Evolutionary conservation across 805 yeast genomes (phyloP).

Genomic region (Cyberlindnera subsufficiens): DNA sequence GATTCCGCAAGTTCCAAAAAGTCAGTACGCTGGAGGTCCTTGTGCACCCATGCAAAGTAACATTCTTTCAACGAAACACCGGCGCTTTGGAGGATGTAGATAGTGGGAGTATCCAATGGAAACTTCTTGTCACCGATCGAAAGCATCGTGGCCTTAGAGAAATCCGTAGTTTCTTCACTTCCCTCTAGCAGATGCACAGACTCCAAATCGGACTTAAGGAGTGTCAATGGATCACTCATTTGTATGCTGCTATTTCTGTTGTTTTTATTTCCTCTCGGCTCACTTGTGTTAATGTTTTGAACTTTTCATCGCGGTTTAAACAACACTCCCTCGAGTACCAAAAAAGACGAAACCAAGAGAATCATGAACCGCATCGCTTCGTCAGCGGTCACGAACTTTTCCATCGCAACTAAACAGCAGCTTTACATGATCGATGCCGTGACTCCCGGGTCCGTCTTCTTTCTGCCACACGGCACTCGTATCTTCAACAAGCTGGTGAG

Average conservation of each 20-base stretch:
- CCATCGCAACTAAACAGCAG: slow-evolving; percentile 46
- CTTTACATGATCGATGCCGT: slow-evolving; percentile 72
- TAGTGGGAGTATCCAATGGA: slow-evolving; percentile 43
- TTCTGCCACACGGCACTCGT: slow-evolving; percentile 88
- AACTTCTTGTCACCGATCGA: slow-evolving; percentile 22
- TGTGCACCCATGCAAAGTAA: slow-evolving; percentile 72
- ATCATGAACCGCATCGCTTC: slow-evolving; percentile 3
- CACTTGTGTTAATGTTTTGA: neutral
- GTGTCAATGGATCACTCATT: slow-evolving; percentile 11
- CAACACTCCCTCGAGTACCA: no score
- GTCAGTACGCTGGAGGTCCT: slow-evolving; percentile 71
- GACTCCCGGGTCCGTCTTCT: slow-evolving; percentile 91
- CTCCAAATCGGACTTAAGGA: slow-evolving; percentile 14
- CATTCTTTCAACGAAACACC: slow-evolving; percentile 53
- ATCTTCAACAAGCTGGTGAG: slow-evolving; percentile 71
- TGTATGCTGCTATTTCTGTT: neutral
- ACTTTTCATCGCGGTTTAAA: neutral
- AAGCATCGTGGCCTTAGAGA: slow-evolving; percentile 29
- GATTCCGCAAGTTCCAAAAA: slow-evolving; percentile 70
- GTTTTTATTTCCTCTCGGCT: neutral
- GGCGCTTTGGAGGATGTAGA: slow-evolving; percentile 45
- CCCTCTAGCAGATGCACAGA: slow-evolving; percentile 18
- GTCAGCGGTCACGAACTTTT: slow-evolving; percentile 17
- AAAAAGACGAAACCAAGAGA: no score
- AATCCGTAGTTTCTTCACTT: slow-evolving; percentile 27